Evolutionary conservation across 2,329 filamentous ascomycete species (phyloP).

Genomic region (Verruconis gallopava): DNA sequence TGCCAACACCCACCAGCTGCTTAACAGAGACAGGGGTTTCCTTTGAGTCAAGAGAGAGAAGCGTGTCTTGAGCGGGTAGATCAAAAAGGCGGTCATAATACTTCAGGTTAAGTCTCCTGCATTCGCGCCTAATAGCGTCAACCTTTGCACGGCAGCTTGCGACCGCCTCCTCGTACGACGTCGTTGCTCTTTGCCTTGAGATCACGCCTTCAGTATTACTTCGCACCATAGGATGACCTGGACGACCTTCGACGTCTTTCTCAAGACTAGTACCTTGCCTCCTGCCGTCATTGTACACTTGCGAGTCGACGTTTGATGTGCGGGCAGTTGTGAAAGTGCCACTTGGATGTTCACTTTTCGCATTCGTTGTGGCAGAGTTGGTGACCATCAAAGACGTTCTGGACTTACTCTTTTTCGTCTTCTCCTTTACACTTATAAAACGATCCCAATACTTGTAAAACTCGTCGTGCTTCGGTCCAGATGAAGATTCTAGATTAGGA

Average conservation of each 20-base stretch:
- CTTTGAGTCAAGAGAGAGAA: slow-evolving; percentile 5
- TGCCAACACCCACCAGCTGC: slow-evolving; percentile 8
- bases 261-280: slow-evolving; percentile 5
- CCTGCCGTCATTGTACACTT: not conserved
- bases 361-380: not conserved
- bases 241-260: slow-evolving; percentile 8
- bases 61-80: slow-evolving; percentile 4
- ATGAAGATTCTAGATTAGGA: not conserved
- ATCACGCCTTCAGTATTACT: slow-evolving; percentile 9
- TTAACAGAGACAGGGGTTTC: slow-evolving; percentile 7
- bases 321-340: not conserved
- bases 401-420: slow-evolving; percentile 1
- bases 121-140: slow-evolving; percentile 10
- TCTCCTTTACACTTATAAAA: slow-evolving; percentile 9
- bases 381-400: not conserved
- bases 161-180: slow-evolving; percentile 10
- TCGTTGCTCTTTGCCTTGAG: slow-evolving; percentile 10
- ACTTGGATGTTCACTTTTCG: not conserved
- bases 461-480: slow-evolving; percentile 4
- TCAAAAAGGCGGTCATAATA: slow-evolving; percentile 10
- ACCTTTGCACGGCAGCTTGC: slow-evolving; percentile 10
- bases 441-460: slow-evolving; percentile 11
- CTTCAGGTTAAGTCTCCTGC: slow-evolving; percentile 10
- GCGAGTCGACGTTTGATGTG: not conserved
- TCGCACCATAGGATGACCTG: slow-evolving; percentile 8